Evolutionary conservation across 2,329 filamentous ascomycete species (phyloP).

Genomic region (Clarireedia homoeocarpa): DNA sequence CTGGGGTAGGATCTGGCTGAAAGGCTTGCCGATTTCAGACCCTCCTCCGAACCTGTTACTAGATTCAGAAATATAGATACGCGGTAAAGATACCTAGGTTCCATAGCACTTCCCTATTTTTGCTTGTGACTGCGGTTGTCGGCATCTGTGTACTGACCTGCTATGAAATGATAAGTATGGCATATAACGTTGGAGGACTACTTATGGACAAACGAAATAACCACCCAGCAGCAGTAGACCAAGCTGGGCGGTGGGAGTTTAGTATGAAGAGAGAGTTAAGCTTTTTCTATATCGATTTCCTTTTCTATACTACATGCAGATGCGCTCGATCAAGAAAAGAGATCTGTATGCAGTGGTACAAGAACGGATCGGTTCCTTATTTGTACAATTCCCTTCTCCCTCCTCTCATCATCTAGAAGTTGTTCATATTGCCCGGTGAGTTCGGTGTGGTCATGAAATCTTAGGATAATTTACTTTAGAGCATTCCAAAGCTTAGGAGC

Average conservation of each 20-base stretch:
- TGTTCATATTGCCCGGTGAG: not conserved
- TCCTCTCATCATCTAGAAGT: conserved; percentile 12
- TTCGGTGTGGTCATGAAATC: conserved; percentile 8
- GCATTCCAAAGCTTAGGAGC: conserved; percentile 91
- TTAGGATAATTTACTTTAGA: conserved; percentile 64
- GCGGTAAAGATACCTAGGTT: not conserved
- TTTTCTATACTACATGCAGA: conserved; percentile 29
- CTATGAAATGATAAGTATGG: not conserved
- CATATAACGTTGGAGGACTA: not conserved
- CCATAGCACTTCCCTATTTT: not conserved
- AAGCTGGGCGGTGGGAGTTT: too few relatives aligned
- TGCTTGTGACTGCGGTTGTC: conserved; percentile 2
- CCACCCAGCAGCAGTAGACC: not conserved
- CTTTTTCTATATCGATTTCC: conserved; percentile 16
- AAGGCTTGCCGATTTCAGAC: not conserved
- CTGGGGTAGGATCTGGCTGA: not conserved
- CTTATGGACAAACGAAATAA: not conserved
- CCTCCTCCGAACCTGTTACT: not conserved
- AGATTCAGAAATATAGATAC: not conserved
- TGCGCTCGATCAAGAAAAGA: conserved; percentile 17
- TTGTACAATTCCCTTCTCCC: conserved; percentile 22
- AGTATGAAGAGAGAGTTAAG: not conserved
- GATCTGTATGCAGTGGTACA: conserved; percentile 24
- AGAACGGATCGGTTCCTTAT: conserved; percentile 19
- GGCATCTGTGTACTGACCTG: not conserved